phyloP scores from a whole-genome alignment of 768 basidiomycete genomes.

The Russula griseocarnosa region DNA sequence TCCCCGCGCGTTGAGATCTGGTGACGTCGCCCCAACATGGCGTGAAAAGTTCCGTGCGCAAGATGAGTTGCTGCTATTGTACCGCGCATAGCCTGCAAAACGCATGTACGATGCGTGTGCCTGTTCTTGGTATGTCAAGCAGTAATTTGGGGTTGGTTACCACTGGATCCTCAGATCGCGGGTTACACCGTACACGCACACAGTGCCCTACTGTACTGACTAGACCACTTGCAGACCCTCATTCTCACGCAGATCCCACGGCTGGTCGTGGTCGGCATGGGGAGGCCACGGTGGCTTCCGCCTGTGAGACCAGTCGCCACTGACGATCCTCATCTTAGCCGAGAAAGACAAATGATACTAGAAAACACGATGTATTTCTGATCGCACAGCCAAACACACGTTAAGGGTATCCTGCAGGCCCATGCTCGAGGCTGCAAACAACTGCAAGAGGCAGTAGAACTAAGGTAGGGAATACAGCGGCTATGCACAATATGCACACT shows the following conservation, averaged over 20 bases:
- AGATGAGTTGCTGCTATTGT: not conserved
- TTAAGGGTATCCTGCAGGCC: constrained; percentile 17
- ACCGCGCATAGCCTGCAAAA: constrained; percentile 1
- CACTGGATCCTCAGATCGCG: constrained; percentile 11
- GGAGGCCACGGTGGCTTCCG: constrained; percentile 16
- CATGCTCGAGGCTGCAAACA: constrained; percentile 6
- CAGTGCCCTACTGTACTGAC: constrained; percentile 4
- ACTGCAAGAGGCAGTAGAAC: constrained; percentile 6
- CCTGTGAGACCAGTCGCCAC: constrained; percentile 4
- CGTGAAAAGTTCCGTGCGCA: constrained; percentile 4
- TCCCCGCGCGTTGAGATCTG: not conserved
- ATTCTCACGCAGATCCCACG: constrained; percentile 17
- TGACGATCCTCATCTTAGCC: constrained; percentile 19
- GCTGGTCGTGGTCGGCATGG: constrained; percentile 3
- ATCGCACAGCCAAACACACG: constrained; percentile 13
- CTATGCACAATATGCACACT: constrained; percentile 19
- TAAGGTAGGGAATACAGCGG: constrained; percentile 22
- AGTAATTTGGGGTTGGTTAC: constrained; percentile 15
- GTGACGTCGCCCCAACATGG: constrained; percentile 8
- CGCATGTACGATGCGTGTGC: constrained; percentile 21
- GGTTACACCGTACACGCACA: not conserved
- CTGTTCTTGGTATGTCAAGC: constrained; percentile 3
- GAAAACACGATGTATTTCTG: constrained; percentile 15
- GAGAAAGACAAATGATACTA: constrained; percentile 17
- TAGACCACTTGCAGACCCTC: constrained; percentile 12